A percentile compares a stretch with the other conserved stretches of the same genome.
Conservation (phyloP, 176 grass and related monocot species). For the Oryza officinalis region DNA sequence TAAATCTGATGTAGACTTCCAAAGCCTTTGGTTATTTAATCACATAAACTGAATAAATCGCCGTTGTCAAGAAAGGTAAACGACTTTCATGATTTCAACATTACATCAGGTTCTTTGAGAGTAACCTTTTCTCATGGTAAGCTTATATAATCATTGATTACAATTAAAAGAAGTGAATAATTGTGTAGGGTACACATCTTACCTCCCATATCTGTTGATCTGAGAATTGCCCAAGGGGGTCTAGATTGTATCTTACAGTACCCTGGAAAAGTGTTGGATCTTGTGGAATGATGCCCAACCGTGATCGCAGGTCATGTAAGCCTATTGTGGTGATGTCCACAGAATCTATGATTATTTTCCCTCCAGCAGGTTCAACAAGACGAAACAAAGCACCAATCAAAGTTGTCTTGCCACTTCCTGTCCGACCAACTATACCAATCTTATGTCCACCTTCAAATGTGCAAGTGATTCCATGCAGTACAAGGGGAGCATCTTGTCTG, state of each 20-base stretch:
- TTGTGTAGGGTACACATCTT: neutral
- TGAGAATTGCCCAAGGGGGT: constrained; percentile 61
- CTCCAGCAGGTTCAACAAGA: constrained; percentile 88
- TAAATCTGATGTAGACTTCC: neutral
- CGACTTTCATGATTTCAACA: neutral
- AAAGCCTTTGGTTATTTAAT: neutral
- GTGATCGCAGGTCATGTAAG: constrained; percentile 84
- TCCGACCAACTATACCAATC: constrained; percentile 91
- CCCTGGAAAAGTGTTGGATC: constrained; percentile 93
- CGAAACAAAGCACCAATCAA: constrained; percentile 87
- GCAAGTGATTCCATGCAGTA: constrained; percentile 77
- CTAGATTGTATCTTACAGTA: constrained; percentile 83
- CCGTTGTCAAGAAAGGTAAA: neutral
- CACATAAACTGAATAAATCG: neutral
- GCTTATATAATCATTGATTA: neutral
- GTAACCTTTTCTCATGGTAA: constrained; percentile 15
- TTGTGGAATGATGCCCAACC: constrained; percentile 94
- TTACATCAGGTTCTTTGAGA: constrained; percentile 9
- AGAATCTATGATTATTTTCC: constrained; percentile 70
- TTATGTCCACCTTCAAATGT: constrained; percentile 80
- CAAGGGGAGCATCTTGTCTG: constrained; percentile 66
- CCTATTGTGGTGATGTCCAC: constrained; percentile 70
- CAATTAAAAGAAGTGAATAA: neutral
- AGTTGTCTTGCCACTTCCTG: constrained; percentile 95
- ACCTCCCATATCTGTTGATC: constrained; percentile 94